phyloP scores from a whole-genome alignment of 768 basidiomycete species.

The Tricholomella constricta region DNA sequence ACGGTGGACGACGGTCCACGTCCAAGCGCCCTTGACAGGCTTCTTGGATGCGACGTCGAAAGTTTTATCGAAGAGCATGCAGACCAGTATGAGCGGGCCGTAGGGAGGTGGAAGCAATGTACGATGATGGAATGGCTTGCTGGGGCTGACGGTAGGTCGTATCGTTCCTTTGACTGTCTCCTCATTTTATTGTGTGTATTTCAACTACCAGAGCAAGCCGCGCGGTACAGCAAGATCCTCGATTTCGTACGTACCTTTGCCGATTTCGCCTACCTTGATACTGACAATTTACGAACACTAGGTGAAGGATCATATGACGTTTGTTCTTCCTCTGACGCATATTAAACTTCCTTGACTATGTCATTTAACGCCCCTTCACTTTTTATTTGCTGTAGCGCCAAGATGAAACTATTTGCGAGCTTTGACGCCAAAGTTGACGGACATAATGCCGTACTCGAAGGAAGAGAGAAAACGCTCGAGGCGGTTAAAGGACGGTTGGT shows the following conservation, averaged over 20 bases:
- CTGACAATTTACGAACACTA: too few relatives aligned
- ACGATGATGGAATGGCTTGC: constrained; percentile 54
- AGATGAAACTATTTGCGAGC: constrained; percentile 47
- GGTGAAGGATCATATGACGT: constrained; percentile 56
- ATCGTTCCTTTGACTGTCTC: background rate
- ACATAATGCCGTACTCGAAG: constrained; percentile 40
- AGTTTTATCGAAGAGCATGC: constrained; percentile 40
- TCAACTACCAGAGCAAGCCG: constrained; percentile 39
- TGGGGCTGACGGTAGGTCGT: constrained; percentile 49
- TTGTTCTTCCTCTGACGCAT: constrained; percentile 15
- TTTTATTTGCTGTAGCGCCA: constrained; percentile 35
- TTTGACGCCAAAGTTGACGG: constrained; percentile 43
- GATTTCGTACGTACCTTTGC: constrained; percentile 44
- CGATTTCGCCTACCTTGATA: background rate
- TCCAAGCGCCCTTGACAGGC: constrained; percentile 31
- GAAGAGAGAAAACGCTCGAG: constrained; percentile 42
- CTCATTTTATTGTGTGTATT: background rate
- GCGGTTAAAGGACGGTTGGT: constrained; percentile 40
- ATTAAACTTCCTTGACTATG: background rate
- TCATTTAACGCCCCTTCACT: background rate
- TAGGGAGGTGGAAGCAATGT: constrained; percentile 51
- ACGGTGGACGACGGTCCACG: background rate
- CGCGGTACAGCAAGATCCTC: constrained; percentile 44
- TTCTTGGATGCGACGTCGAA: constrained; percentile 48
- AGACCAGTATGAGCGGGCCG: constrained; percentile 45